A percentile compares a stretch with the other conserved stretches of the same genome.
Conservation (phyloP, 2,329 filamentous ascomycete species). For the Arthrobotrys pseudoclavata region DNA sequence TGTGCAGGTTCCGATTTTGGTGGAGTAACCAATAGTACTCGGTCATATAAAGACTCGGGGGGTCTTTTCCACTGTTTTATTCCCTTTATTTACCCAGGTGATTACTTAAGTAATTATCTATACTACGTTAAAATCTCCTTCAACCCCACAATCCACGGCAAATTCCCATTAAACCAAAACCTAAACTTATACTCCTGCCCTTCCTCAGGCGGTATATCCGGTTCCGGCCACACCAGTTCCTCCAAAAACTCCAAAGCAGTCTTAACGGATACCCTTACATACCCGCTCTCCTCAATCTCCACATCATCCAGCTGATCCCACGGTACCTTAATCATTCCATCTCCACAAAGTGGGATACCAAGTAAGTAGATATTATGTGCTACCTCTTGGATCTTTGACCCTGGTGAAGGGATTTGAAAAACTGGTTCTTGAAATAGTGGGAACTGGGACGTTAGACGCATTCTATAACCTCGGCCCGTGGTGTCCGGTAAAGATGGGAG, state of each 20-base stretch:
- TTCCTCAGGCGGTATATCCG: constrained; percentile 21
- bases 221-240: constrained; percentile 29
- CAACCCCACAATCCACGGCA: constrained; percentile 36
- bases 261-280: constrained; percentile 28
- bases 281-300: constrained; percentile 12
- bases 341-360: constrained; percentile 30
- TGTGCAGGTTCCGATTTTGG: too few relatives aligned
- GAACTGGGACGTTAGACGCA: constrained; percentile 18
- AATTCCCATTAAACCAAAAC: constrained; percentile 32
- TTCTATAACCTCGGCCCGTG: not conserved
- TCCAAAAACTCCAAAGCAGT: constrained; percentile 26
- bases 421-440: constrained; percentile 32
- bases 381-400: not conserved
- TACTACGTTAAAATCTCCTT: constrained; percentile 6
- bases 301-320: constrained; percentile 35
- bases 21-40: too few relatives aligned
- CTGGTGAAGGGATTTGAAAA: not conserved
- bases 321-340: constrained; percentile 24
- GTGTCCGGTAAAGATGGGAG: not conserved
- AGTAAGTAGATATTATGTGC: constrained; percentile 26
- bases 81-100: too few relatives aligned
- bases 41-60: too few relatives aligned
- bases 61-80: too few relatives aligned
- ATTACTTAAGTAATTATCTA: too few relatives aligned
- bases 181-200: constrained; percentile 24